phyloP scores from a whole-genome alignment of 805 yeast genomes.

The Metschnikowia koreensis region DNA sequence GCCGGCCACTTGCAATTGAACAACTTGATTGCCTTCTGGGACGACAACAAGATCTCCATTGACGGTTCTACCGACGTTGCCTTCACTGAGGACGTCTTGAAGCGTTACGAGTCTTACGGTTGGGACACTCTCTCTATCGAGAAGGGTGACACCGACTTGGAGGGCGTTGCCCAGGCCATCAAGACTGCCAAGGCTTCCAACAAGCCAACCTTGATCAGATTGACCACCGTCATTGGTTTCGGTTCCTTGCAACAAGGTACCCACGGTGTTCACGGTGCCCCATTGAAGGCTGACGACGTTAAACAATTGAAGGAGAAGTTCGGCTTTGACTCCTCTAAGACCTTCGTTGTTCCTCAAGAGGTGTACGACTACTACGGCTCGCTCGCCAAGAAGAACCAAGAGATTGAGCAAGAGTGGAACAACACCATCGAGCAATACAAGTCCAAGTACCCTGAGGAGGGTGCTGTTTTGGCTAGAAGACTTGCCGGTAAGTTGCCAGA shows the following conservation, averaged over 20 bases:
- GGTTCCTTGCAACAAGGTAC: slow-evolving; percentile 87
- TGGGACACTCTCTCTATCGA: slow-evolving; percentile 82
- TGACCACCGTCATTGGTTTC: slow-evolving; percentile 89
- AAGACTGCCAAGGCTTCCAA: slow-evolving; percentile 76
- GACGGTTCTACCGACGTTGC: slow-evolving; percentile 90
- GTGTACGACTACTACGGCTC: slow-evolving; percentile 68
- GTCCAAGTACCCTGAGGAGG: slow-evolving; percentile 71
- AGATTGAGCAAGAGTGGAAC: slow-evolving; percentile 76
- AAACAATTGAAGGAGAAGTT: slow-evolving; percentile 77
- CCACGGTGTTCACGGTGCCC: slow-evolving; percentile 93
- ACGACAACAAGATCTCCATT: slow-evolving; percentile 94
- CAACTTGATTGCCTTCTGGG: slow-evolving; percentile 93
- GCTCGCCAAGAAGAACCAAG: slow-evolving; percentile 60
- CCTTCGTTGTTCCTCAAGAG: slow-evolving; percentile 77
- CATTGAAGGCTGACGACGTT: slow-evolving; percentile 90
- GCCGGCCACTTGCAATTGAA: slow-evolving; percentile 96
- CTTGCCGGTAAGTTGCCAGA: slow-evolving; percentile 73
- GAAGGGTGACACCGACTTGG: slow-evolving; percentile 79
- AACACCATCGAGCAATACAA: slow-evolving; percentile 57
- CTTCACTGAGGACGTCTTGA: slow-evolving; percentile 87
- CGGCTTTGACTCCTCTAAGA: slow-evolving; percentile 85
- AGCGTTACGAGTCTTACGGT: slow-evolving; percentile 87
- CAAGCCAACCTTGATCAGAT: slow-evolving; percentile 88
- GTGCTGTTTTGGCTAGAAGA: slow-evolving; percentile 79
- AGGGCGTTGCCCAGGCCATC: slow-evolving; percentile 69